These are phyloP conservation scores for Coemansia sp. DNA, from an alignment of 192 early-diverging fungal genomes.

Conservation along the genomic window DNA sequence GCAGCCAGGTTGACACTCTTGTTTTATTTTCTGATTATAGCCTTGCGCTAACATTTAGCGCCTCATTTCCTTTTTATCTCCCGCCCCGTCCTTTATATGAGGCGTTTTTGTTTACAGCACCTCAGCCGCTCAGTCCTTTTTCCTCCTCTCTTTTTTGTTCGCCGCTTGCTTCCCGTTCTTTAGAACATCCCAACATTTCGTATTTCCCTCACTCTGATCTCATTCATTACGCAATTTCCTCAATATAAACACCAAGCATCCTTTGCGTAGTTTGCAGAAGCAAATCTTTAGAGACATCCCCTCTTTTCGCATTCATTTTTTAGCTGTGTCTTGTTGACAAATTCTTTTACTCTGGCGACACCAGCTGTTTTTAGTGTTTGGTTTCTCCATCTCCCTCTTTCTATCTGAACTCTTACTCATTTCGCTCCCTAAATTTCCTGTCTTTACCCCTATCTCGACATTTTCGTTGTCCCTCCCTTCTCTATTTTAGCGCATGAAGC, in stretches of 20 bases:
- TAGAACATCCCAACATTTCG: background rate
- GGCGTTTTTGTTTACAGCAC: slow-evolving; percentile 4
- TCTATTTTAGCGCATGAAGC: slow-evolving; percentile 29
- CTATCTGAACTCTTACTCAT: background rate
- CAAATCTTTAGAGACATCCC: too few relatives aligned
- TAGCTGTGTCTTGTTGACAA: too few relatives aligned
- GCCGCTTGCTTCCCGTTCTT: background rate
- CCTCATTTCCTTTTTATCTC: slow-evolving; percentile 1
- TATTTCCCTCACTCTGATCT: background rate
- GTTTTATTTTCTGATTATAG: too few relatives aligned
- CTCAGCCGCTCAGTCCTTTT: background rate
- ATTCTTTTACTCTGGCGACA: too few relatives aligned
- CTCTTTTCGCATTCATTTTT: too few relatives aligned
- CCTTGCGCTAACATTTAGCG: background rate
- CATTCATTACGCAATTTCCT: slow-evolving; percentile 16
- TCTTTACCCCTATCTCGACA: background rate
- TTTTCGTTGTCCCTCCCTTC: background rate
- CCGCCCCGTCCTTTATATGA: background rate
- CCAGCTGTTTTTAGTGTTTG: too few relatives aligned
- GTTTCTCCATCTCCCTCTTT: background rate
- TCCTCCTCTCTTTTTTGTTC: background rate
- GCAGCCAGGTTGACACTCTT: background rate
- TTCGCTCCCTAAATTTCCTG: background rate
- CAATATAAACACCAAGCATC: slow-evolving; percentile 5
- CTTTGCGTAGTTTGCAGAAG: background rate